Percentiles rank a stretch among this genome's conserved stretches.
Evolutionary conservation across 495 filamentous ascomycete genomes (phyloP).

Genomic region (Pyrenula aspistea): DNA sequence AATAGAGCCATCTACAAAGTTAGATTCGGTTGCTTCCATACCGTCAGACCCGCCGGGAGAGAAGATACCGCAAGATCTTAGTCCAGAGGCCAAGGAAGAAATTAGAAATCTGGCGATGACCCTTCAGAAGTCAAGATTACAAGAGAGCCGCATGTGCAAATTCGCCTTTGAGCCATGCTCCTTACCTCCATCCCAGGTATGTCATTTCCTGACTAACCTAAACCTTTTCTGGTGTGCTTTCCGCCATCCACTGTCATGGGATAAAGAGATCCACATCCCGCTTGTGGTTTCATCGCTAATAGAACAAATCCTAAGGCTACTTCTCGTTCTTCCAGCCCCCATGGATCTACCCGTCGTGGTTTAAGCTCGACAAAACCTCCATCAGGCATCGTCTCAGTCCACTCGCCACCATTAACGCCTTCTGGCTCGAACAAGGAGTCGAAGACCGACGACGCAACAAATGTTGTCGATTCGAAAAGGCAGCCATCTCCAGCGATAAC

Average conservation of each 20-base stretch:
- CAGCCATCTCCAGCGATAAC: constrained; percentile 46
- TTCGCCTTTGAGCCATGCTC: constrained; percentile 83
- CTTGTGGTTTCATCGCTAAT: too few relatives aligned
- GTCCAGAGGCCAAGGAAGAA: constrained; percentile 46
- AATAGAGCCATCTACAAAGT: constrained; percentile 41
- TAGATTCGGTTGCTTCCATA: constrained; percentile 9
- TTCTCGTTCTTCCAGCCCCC: constrained; percentile 34
- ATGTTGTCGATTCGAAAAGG: constrained; percentile 15
- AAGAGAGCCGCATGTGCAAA: constrained; percentile 70
- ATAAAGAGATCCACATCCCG: too few relatives aligned
- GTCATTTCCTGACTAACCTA: constrained; percentile 20
- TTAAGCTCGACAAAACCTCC: constrained; percentile 25
- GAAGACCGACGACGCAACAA: constrained; percentile 13
- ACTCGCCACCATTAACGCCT: constrained; percentile 84
- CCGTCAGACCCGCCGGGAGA: constrained; percentile 21
- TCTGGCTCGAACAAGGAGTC: constrained; percentile 54
- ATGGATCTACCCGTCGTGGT: constrained; percentile 26
- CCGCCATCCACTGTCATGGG: too few relatives aligned
- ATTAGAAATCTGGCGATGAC: constrained; percentile 60
- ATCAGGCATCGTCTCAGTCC: constrained; percentile 49
- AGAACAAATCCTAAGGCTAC: too few relatives aligned
- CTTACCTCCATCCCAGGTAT: constrained; percentile 72
- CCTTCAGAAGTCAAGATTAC: constrained; percentile 60
- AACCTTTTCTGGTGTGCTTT: constrained; percentile 3
- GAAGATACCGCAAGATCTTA: constrained; percentile 19